phyloP scores from a whole-genome alignment of 768 basidiomycete species.

The Nidularia pulvinata region DNA sequence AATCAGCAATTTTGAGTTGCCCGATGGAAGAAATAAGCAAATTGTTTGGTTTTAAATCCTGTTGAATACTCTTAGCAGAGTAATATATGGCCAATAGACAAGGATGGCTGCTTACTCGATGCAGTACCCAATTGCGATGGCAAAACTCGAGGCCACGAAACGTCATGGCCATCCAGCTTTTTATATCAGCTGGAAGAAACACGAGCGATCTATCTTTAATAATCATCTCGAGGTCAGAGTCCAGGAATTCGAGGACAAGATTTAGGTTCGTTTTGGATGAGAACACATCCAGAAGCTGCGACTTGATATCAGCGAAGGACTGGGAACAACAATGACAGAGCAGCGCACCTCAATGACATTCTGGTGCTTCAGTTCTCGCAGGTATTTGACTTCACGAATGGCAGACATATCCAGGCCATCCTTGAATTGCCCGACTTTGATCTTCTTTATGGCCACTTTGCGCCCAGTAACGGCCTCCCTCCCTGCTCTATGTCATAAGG shows the following conservation, averaged over 20 bases:
- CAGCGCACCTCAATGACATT: slow-evolving; percentile 87
- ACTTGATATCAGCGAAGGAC: not conserved
- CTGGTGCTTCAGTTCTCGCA: slow-evolving; percentile 91
- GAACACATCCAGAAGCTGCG: slow-evolving; percentile 93
- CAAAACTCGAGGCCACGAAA: slow-evolving; percentile 98
- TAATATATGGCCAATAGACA: not conserved
- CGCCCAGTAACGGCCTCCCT: slow-evolving; percentile 71
- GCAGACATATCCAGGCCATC: slow-evolving; percentile 99
- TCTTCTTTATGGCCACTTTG: slow-evolving; percentile 98
- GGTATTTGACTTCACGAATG: slow-evolving; percentile 95
- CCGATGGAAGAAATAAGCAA: slow-evolving; percentile 91
- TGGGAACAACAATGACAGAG: not conserved
- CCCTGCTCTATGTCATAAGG: slow-evolving; percentile 38
- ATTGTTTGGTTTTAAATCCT: slow-evolving; percentile 99
- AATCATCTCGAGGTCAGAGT: slow-evolving; percentile 95
- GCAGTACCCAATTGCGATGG: slow-evolving; percentile 91
- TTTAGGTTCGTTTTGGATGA: slow-evolving; percentile 97
- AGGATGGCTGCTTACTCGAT: slow-evolving; percentile 60
- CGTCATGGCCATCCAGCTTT: slow-evolving; percentile 99
- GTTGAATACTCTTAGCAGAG: not conserved
- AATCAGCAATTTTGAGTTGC: slow-evolving; percentile 96
- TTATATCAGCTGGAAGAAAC: slow-evolving; percentile 95
- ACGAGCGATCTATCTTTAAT: slow-evolving; percentile 93
- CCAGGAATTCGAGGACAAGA: slow-evolving; percentile 94
- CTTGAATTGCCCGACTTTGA: slow-evolving; percentile 95